Base-by-base conservation (phyloP, 2,329 filamentous ascomycete species). In the Gnomoniopsis sp. region DNA sequence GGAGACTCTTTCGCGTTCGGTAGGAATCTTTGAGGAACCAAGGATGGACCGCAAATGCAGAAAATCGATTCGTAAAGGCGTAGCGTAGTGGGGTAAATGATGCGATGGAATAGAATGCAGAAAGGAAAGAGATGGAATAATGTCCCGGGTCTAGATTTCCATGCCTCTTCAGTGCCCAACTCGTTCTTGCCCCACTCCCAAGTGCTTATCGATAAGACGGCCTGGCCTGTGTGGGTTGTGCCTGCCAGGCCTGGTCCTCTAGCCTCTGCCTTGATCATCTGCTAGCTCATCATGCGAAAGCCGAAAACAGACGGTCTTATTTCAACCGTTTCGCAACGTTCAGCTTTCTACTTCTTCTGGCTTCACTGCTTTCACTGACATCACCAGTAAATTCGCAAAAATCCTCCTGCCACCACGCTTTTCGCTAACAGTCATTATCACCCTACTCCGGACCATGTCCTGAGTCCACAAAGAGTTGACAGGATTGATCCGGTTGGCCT, bases 401-500 rank as follows among this genome's bases (percentile, higher is more conserved):
- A n/a, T n/a, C n/a, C n/a, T n/a, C n/a, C n/a, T n/a, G n/a, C n/a
- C 33, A 14, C 8, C 33, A 36, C 33, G 33, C 33, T 36, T 36
- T n/a, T 38, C 11, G 30, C 17, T 12, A 36, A 23, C 23, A 46
- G 52, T 41, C 43, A 54, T 44, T 10, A 23, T 12, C 47, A 15
- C 34, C 36, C 47, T 44, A 47, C 53, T 56, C 34, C 53, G 53
- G 52, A 60, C 58, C 62, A 65, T 68, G 65, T 58, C 59, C 62
- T 66, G 62, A 64, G 63, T 60, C 55, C 57, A 55, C 56, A 44
- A 55, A 55, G 63, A 62, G 60, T 65, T 62, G 65, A 65, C 65
- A 66, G 66, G 66, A 66, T 64, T 65, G 66, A 65, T 68, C 66
- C 63, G 67, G 67, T 68, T 68, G 66, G 66, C 62, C 64, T 63